phyloP scores from a whole-genome alignment of 768 basidiomycete genomes.

The Mrakia blollopis region DNA sequence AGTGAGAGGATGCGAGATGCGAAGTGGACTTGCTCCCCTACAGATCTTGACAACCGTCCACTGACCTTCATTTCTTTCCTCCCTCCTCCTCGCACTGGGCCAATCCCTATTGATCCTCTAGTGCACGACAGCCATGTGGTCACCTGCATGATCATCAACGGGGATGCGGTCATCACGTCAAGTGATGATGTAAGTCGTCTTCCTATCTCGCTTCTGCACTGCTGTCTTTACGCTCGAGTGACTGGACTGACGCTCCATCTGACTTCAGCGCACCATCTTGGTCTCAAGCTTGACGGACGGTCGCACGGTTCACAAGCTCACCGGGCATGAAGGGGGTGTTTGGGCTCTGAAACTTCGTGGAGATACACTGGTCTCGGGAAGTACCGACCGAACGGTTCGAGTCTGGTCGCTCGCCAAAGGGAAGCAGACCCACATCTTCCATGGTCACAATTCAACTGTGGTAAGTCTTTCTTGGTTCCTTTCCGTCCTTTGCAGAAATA shows the following conservation, averaged over 20 bases:
- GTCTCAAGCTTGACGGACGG: conserved; percentile 82
- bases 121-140: conserved; percentile 61
- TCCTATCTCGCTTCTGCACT: neutral
- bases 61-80: conserved; percentile 35
- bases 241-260: conserved; percentile 1
- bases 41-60: neutral
- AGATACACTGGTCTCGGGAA: conserved; percentile 73
- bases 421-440: conserved; percentile 85
- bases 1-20: neutral
- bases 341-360: conserved; percentile 73
- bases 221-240: neutral
- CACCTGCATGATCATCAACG: conserved; percentile 90
- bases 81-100: conserved; percentile 78
- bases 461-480: conserved; percentile 57
- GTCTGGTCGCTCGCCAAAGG: conserved; percentile 81
- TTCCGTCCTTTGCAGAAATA: neutral
- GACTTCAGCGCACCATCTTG: conserved; percentile 67
- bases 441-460: conserved; percentile 95
- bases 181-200: conserved; percentile 62
- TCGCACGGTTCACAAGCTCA: conserved; percentile 62
- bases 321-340: conserved; percentile 93
- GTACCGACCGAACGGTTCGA: no score
- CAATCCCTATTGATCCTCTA: conserved; percentile 73
- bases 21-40: neutral
- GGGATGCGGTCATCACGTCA: conserved; percentile 87